These are phyloP conservation scores for Macrophomina tecta DNA, from an alignment of 2,329 filamentous ascomycete species.

Conservation along the genomic window DNA sequence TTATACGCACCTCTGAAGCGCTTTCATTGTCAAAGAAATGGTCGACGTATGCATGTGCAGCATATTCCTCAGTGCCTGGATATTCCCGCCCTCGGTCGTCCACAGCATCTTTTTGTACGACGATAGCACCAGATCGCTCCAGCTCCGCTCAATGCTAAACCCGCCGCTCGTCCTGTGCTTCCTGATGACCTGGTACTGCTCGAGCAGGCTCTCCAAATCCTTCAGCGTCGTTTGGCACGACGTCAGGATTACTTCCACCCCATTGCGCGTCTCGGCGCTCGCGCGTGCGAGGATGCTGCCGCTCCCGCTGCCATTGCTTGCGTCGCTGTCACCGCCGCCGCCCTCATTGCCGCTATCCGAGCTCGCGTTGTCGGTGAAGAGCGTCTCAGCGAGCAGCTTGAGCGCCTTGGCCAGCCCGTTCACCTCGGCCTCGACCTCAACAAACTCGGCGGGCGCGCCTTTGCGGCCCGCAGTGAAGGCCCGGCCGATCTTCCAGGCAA, in stretches of 20 bases:
- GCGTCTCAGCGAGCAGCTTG: constrained; percentile 52
- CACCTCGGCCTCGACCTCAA: constrained; percentile 50
- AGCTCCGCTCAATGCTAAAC: constrained; percentile 50
- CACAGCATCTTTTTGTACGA: constrained; percentile 53
- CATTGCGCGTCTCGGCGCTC: constrained; percentile 42
- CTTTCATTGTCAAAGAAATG: constrained; percentile 48
- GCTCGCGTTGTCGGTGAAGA: constrained; percentile 43
- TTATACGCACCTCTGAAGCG: constrained; percentile 47
- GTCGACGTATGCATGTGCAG: constrained; percentile 52
- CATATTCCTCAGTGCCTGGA: constrained; percentile 47
- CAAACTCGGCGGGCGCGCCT: constrained; percentile 49
- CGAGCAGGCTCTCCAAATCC: constrained; percentile 52
- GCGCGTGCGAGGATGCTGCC: constrained; percentile 43
- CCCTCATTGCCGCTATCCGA: not conserved
- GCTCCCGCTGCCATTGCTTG: not conserved
- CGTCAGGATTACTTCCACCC: constrained; percentile 47
- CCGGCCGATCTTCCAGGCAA: constrained; percentile 53
- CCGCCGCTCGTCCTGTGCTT: constrained; percentile 49
- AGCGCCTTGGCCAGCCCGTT: constrained; percentile 50
- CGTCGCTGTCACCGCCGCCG: constrained; percentile 26
- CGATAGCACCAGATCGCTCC: constrained; percentile 50
- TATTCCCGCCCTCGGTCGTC: constrained; percentile 51
- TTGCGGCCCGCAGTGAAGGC: constrained; percentile 51
- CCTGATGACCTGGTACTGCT: constrained; percentile 53
- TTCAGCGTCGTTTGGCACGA: constrained; percentile 49